These are phyloP conservation scores for Rhodotorula graminis DNA, from an alignment of 768 basidiomycete species.

Conservation along the genomic window DNA sequence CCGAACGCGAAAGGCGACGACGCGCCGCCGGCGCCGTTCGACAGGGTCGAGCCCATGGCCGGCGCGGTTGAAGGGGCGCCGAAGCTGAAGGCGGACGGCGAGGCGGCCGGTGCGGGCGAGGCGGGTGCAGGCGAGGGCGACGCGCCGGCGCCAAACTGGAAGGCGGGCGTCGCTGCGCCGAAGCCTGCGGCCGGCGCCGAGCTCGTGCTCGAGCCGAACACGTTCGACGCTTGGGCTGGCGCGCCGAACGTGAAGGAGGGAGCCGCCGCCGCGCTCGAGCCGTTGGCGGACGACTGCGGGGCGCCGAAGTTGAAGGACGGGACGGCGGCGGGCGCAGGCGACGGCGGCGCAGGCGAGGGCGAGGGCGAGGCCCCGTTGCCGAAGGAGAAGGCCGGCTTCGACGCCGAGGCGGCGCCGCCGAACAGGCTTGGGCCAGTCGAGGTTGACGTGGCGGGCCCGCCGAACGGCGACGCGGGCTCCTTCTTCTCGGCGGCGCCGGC, in stretches of 20 bases:
- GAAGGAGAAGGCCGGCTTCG: neutral
- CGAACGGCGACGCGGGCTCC: neutral
- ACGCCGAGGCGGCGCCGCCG: neutral
- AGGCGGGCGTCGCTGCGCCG: too few relatives aligned
- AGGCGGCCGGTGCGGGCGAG: neutral
- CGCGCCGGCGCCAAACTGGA: too few relatives aligned
- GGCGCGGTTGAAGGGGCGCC: neutral
- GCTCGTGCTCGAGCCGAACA: too few relatives aligned
- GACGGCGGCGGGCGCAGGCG: constrained; percentile 4
- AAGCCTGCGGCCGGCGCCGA: too few relatives aligned
- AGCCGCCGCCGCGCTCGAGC: too few relatives aligned
- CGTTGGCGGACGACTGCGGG: too few relatives aligned
- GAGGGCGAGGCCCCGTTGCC: constrained; percentile 7
- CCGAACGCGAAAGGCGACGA: neutral
- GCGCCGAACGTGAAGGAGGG: constrained; percentile 7
- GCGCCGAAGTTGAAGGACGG: constrained; percentile 12
- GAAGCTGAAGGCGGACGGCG: too few relatives aligned
- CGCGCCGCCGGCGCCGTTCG: neutral
- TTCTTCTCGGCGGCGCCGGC: neutral
- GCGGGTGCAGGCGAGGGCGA: neutral
- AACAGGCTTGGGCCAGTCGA: neutral
- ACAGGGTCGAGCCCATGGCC: too few relatives aligned
- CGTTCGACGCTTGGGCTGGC: too few relatives aligned
- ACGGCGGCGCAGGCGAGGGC: neutral
- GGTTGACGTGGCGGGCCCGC: neutral